These are phyloP conservation scores for Microcyclosporella mali DNA, from an alignment of 2,329 filamentous ascomycete species.

Conservation along the genomic window DNA sequence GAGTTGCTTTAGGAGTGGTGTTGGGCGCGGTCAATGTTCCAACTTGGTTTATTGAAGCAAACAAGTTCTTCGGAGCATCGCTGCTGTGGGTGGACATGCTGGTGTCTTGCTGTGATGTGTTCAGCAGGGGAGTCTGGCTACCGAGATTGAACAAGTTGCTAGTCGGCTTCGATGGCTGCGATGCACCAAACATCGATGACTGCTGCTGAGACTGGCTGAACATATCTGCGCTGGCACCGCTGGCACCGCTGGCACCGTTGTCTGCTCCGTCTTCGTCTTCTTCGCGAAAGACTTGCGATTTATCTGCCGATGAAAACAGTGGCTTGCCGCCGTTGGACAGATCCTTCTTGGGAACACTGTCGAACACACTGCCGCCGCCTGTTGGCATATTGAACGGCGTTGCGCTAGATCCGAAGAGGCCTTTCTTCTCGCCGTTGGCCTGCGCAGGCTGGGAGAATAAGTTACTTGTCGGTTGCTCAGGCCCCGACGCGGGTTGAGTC, in stretches of 20 bases:
- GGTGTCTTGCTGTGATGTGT: slow-evolving; percentile 19
- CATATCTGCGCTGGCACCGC: slow-evolving; percentile 1
- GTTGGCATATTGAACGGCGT: not conserved
- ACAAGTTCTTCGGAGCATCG: slow-evolving; percentile 19
- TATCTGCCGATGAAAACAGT: slow-evolving; percentile 16
- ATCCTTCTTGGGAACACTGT: slow-evolving; percentile 13
- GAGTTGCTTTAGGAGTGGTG: slow-evolving; percentile 5
- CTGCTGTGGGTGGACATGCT: slow-evolving; percentile 23
- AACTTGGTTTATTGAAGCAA: slow-evolving; percentile 4
- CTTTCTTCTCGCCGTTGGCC: slow-evolving; percentile 7
- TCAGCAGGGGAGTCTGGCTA: not conserved
- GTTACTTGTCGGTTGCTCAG: slow-evolving; percentile 6
- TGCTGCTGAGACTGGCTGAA: slow-evolving; percentile 7
- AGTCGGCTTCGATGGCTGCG: slow-evolving; percentile 4
- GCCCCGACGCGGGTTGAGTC: not conserved
- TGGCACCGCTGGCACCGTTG: slow-evolving; percentile 1
- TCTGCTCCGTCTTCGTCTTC: slow-evolving; percentile 14
- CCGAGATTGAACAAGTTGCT: not conserved
- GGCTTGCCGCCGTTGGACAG: slow-evolving; percentile 7
- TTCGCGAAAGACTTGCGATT: slow-evolving; percentile 13
- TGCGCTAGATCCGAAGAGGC: slow-evolving; percentile 14
- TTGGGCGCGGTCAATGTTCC: slow-evolving; percentile 9
- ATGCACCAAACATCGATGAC: not conserved
- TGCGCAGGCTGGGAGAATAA: slow-evolving; percentile 7
- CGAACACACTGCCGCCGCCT: slow-evolving; percentile 13